Conservation (phyloP, 345 rosid species). For the Reutealis trisperma region DNA sequence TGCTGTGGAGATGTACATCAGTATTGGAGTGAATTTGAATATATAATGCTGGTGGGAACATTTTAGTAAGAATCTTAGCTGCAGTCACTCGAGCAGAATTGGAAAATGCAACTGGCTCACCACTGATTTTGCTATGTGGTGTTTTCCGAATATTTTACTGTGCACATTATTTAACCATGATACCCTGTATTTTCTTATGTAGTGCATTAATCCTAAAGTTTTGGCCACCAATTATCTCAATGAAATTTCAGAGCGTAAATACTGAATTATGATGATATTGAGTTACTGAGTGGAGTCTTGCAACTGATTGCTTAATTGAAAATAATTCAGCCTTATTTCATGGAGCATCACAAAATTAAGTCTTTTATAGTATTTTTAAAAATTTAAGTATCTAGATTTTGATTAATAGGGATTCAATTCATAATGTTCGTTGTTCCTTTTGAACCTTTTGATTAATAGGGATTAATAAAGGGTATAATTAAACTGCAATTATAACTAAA, state of each 20-base stretch:
- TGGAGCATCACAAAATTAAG: not conserved
- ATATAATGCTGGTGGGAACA: not conserved
- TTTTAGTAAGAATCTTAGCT: not conserved
- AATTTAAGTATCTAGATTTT: not conserved
- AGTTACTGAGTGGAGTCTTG: not conserved
- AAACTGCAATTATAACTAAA: not conserved
- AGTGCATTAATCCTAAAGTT: not conserved
- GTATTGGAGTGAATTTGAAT: not conserved
- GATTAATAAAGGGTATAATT: not conserved
- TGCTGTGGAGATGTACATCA: constrained; percentile 6
- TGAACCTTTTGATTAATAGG: not conserved
- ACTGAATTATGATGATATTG: not conserved
- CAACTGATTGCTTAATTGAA: not conserved
- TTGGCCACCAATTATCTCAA: not conserved
- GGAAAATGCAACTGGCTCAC: not conserved
- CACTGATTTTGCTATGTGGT: not conserved
- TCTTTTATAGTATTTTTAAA: not conserved
- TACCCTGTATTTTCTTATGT: not conserved
- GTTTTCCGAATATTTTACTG: not conserved
- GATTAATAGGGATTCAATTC: too few species aligned
- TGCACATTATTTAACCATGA: not conserved
- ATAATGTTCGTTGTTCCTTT: not conserved
- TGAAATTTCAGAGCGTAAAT: not conserved
- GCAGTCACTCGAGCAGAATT: not conserved
- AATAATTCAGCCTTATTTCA: not conserved